Conservation (phyloP, 345 rosid genomes). For the Syzygium grande region DNA sequence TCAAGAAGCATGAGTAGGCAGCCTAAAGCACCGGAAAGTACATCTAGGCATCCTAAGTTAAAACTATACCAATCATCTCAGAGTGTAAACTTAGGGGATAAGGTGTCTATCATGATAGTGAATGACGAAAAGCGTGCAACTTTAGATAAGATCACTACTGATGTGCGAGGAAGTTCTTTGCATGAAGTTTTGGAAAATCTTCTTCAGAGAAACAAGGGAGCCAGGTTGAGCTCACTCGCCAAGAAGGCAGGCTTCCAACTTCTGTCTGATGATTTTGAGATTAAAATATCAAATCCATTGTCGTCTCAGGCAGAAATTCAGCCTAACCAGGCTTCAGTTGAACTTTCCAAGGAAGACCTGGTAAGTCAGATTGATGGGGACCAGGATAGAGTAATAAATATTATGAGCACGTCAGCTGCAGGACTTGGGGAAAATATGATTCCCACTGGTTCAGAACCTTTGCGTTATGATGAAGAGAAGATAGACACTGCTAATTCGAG, state of each 20-base stretch:
- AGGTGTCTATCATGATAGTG: slow-evolving; percentile 61
- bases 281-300: slow-evolving; percentile 31
- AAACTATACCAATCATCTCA: slow-evolving; percentile 27
- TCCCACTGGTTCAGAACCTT: slow-evolving; percentile 18
- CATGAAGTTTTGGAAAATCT: slow-evolving; percentile 55
- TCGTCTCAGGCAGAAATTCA: slow-evolving; percentile 31
- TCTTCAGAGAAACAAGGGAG: slow-evolving; percentile 56
- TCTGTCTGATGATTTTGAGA: slow-evolving; percentile 60
- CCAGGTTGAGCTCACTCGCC: slow-evolving; percentile 63
- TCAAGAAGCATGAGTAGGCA: slow-evolving; percentile 24
- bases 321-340: slow-evolving; percentile 21
- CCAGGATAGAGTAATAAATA: slow-evolving; percentile 15
- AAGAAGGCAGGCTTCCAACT: slow-evolving; percentile 84
- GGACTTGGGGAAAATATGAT: slow-evolving; percentile 16
- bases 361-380: slow-evolving; percentile 6
- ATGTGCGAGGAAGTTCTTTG: slow-evolving; percentile 59
- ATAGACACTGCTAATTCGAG: slow-evolving; percentile 12
- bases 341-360: slow-evolving; percentile 24
- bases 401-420: slow-evolving; percentile 12
- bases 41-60: slow-evolving; percentile 34
- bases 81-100: slow-evolving; percentile 42
- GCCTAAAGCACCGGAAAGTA: slow-evolving; percentile 14
- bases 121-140: slow-evolving; percentile 53
- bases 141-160: slow-evolving; percentile 40
- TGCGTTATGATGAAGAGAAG: slow-evolving; percentile 21